Percentiles rank a stretch among this genome's conserved stretches.
Evolutionary conservation across 164 flowering plant species (phyloP).

Genomic region (Berberis thunbergii): DNA sequence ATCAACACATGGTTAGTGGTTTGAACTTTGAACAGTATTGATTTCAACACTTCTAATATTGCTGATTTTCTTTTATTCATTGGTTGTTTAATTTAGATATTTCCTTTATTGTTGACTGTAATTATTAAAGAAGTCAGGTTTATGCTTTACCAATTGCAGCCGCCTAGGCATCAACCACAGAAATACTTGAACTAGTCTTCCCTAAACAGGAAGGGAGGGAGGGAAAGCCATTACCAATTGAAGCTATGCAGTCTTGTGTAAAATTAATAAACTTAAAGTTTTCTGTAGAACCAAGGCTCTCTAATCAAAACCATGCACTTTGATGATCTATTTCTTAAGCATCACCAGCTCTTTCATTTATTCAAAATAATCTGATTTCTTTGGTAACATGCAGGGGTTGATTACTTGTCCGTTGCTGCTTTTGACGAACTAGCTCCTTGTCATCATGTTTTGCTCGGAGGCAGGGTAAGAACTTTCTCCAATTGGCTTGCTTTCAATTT

Average conservation of each 20-base stretch:
- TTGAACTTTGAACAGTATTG: no score
- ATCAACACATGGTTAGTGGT: no score
- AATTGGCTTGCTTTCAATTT: background rate
- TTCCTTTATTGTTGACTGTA: no score
- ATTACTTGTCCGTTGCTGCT: constrained; percentile 90
- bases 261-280: background rate
- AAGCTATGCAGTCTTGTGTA: background rate
- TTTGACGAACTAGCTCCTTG: constrained; percentile 59
- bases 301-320: background rate
- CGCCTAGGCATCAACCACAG: no score
- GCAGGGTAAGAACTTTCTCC: constrained; percentile 46
- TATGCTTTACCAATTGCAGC: no score
- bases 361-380: background rate
- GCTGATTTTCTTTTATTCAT: no score
- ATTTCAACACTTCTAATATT: no score
- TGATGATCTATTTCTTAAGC: background rate
- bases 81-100: no score
- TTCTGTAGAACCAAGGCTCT: background rate
- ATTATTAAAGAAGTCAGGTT: no score
- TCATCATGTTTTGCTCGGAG: constrained; percentile 51
- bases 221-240: background rate
- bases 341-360: background rate
- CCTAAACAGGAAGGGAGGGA: no score
- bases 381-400: constrained; percentile 47
- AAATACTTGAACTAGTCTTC: no score